Base-by-base conservation (phyloP, 2,329 filamentous ascomycete genomes). In the Alternaria consortialis region DNA sequence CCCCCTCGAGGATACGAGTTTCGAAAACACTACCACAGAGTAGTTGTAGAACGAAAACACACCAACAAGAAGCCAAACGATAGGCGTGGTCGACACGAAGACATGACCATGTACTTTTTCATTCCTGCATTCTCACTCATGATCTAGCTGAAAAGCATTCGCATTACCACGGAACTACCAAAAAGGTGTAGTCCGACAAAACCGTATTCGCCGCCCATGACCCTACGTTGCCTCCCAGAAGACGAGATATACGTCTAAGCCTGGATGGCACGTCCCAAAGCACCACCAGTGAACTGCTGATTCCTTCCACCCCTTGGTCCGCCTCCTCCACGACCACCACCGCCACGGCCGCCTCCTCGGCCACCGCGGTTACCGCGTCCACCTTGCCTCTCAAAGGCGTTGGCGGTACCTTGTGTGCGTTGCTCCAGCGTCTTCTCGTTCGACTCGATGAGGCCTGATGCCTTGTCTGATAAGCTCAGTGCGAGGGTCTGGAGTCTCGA, bases 351-450 rank as follows among this genome's bases (percentile, higher is more conserved):
- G 43, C 81, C 75, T 34, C 79, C 74, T 37, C 82, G 74, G 65
- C 87, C 91, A 48, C 90, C 88, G 65, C 90, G 87, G 58, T 91
- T 92, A 67, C 92, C 91, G 67, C 90, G 87, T 58, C 91, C 92
- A 68, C 92, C 91, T 84, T 97, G 93, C 79, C 94, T 86, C 85
- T 97, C 94, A 82, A 98, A 98, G 29, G 93, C 94, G 76, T 97
- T 97, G 60, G 92, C 90, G 70, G 94, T 97, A 72, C 95, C 95
- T 80, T 97, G 93, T 71, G 96, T 98, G 78, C 95, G 89, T 80
- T 97, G 94, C 85, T 99, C 95, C 71, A 99, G 87, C 25, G 94
- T 97, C 80, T 96, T 90, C 85, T 99, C 95, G 84, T 99, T 99
- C 72, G 90, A 90, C 86, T 99, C 96, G 77, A 98, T 97, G 62